Conservation (phyloP, 2,329 filamentous ascomycete genomes). For the Neospermospora avenae region DNA sequence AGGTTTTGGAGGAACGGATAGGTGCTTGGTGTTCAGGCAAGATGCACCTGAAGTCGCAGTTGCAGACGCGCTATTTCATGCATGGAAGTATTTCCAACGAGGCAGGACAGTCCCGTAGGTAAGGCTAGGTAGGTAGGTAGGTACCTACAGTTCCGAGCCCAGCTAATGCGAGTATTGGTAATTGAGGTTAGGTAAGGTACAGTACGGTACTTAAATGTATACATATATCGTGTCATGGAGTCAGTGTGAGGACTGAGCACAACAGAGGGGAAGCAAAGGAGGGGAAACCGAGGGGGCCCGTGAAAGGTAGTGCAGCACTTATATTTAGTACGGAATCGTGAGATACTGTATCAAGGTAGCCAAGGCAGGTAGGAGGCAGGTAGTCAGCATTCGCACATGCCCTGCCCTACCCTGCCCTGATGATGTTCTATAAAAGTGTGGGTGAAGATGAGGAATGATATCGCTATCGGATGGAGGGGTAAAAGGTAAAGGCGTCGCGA, state of each 20-base stretch:
- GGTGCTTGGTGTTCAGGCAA: neutral
- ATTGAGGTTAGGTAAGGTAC: neutral
- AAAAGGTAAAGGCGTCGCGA: neutral
- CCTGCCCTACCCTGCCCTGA: too few species aligned
- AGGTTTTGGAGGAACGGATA: neutral
- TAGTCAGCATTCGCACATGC: neutral
- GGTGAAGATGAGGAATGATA: neutral
- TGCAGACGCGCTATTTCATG: conserved; percentile 1
- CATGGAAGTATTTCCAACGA: conserved; percentile 6
- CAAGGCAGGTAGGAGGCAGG: neutral
- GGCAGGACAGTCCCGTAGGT: conserved; percentile 3
- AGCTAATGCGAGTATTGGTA: neutral
- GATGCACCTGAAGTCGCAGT: neutral
- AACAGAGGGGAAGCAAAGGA: neutral
- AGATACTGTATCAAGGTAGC: neutral
- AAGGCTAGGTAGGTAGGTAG: too few species aligned
- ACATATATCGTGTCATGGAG: neutral
- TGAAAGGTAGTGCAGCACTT: conserved; percentile 5
- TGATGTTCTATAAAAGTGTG: neutral
- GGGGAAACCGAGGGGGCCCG: neutral
- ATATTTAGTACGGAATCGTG: neutral
- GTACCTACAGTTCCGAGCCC: neutral
- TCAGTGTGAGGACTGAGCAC: neutral
- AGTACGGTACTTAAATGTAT: neutral
- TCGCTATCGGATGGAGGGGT: neutral